Evolutionary conservation across 192 early-diverging fungal species (phyloP).

Genomic region (Linnemannia hyalina): DNA sequence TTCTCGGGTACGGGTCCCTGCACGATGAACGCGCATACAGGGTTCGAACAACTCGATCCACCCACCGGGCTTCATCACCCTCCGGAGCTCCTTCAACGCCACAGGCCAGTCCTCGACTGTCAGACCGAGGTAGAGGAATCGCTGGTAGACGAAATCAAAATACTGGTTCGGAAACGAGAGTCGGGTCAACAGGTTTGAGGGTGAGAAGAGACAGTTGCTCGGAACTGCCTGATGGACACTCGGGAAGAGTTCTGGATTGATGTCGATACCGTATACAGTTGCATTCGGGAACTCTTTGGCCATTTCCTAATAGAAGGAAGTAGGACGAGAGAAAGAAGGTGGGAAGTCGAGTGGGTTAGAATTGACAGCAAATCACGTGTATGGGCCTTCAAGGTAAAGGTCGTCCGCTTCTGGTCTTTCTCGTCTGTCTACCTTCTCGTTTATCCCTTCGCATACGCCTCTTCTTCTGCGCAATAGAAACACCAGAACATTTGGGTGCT

Average conservation of each 20-base stretch:
- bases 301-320: slow-evolving; percentile 38
- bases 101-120: slow-evolving; percentile 55
- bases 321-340: not conserved
- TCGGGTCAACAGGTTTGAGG: slow-evolving; percentile 53
- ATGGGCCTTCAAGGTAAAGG: not conserved
- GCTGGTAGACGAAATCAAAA: slow-evolving; percentile 60
- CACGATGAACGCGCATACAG: slow-evolving; percentile 49
- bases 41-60: slow-evolving; percentile 59
- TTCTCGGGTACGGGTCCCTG: slow-evolving; percentile 39
- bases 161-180: slow-evolving; percentile 57
- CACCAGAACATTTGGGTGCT: too few species aligned
- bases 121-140: slow-evolving; percentile 53
- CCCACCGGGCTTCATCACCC: slow-evolving; percentile 57
- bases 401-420: too few species aligned
- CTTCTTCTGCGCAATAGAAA: not conserved
- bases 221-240: slow-evolving; percentile 44
- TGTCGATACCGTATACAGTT: slow-evolving; percentile 53
- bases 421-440: not conserved
- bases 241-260: slow-evolving; percentile 52
- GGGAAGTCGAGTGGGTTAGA: not conserved
- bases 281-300: slow-evolving; percentile 49
- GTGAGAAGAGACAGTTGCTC: slow-evolving; percentile 51
- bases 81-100: slow-evolving; percentile 42
- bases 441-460: not conserved
- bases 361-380: not conserved